Evolutionary conservation across 2,329 filamentous ascomycete genomes (phyloP), one percentile per base, ranked within the genome.

Genomic region (Rhinocladiella similis): DNA sequence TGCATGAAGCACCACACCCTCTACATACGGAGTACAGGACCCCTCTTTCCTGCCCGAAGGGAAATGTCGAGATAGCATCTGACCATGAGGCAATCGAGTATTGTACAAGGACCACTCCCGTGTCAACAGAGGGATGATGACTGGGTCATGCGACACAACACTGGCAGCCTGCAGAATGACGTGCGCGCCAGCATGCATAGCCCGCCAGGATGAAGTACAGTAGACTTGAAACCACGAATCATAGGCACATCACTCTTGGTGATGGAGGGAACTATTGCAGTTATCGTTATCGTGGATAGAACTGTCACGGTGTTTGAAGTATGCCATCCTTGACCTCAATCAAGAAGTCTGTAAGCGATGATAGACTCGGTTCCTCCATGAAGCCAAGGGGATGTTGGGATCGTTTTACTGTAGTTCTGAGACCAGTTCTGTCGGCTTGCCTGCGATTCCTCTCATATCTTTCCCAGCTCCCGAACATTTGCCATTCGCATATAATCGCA

Each of bases 131-230:
- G 25, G 25, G 48, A 39, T 12, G 42, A 41, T 38, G 22, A 39
- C 25, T 60, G 25, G 57, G 50, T 60, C 57, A 60, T 60, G 57
- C 57, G 57, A 60, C 57, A 53, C 48, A n/a, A 47, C 13, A 45
- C 7, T 22, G 54, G 36, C 35, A 27, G 41, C 53, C 55, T 61
- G 55, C 55, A 47, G 36, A 35, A 56, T 58, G 56, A 59, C 59
- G 55, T 61, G 59, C 59, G 25, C 50, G 53, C 5, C 25, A 50
- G 49, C 53, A 56, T 38, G 25, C 25, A 27, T 27, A 27, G 25
- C 25, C 25, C 25, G 25, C 4, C 25, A 27, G 25, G 25, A 27
- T 7, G 25, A n/a, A n/a, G n/a, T n/a, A n/a, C n/a, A n/a, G n/a
- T n/a, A n/a, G 29, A 46, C 49, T 33, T 55, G 51, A 54, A 46